phyloP scores from a whole-genome alignment of 192 early-diverging fungal genomes.

The Backusella tuberculispora region DNA sequence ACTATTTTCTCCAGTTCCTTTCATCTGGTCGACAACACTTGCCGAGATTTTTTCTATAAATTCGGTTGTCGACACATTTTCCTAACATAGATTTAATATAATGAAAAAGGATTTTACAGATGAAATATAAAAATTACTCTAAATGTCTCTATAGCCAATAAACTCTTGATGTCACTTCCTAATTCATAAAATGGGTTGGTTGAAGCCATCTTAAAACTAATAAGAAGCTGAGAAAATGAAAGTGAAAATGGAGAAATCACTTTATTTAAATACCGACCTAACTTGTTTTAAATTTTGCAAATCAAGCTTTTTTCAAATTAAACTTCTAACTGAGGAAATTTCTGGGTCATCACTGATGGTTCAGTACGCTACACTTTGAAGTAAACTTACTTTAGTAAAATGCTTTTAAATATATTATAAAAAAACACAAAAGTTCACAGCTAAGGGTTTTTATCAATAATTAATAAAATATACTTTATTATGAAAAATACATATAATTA shows the following conservation, averaged over 20 bases:
- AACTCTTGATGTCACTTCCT: background rate
- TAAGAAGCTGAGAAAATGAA: background rate
- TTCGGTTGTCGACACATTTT: conserved; percentile 27
- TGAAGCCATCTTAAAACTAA: conserved; percentile 21
- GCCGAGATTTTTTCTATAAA: conserved; percentile 39
- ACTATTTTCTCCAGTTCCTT: conserved; percentile 28
- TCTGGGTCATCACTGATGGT: background rate
- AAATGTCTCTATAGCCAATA: conserved; percentile 10
- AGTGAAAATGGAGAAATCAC: background rate
- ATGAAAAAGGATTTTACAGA: background rate
- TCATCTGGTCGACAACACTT: conserved; percentile 29
- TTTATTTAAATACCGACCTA: conserved; percentile 14
- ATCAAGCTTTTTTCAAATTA: background rate
- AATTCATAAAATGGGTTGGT: conserved; percentile 22
- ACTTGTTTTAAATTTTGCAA: background rate
- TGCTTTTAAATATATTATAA: no score
- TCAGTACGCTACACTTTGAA: no score
- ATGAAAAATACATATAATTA: background rate
- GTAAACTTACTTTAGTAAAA: background rate
- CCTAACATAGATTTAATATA: conserved; percentile 15
- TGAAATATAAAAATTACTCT: conserved; percentile 9
- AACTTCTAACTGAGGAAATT: background rate
- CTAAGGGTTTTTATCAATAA: no score
- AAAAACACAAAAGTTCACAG: no score
- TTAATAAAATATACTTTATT: no score